Evolutionary conservation across 2,329 filamentous ascomycete genomes (phyloP), one percentile per base, ranked within the genome.

Genomic region (Furcasterigmium furcatum): DNA sequence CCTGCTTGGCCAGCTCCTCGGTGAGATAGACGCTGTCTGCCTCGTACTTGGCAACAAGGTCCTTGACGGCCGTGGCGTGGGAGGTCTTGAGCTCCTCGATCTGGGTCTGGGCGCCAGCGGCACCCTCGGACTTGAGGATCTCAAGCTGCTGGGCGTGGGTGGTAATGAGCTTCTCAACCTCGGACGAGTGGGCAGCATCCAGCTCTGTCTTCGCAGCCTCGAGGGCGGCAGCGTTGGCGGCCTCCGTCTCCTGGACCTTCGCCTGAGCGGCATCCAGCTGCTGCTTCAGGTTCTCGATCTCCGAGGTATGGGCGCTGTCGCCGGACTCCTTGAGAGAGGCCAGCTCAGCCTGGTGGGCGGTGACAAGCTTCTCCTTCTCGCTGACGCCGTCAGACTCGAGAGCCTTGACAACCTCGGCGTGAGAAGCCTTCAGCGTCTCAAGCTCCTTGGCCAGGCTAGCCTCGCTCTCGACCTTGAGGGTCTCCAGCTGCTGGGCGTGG

Each of bases 401-500:
- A 1, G 60, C 54, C 20, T 72, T 65, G 18, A 80, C 39, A 14
- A 65, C 56, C 41, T 66, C 64, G 14, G 61, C 62, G 50, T 81
- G 77, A 1, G 68, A 63, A 14, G 66, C 58, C 58, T 72, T 66
- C 19, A 77, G 64, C 1, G 57, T 54, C 43, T 67, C 65, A 22
- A 77, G 52, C 48, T 76, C 67, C 47, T 63, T 64, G 14, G 64
- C 58, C 21, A 74, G 58, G 12, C 58, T 47, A 12, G 61, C 60
- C 41, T 70, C 63, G 47, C 70, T 66, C 50, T 77, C 67, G 10
- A 54, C 56, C 57, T 73, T 73, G 29, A 70, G 54, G 3, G 67
- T 57, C 45, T 72, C 67, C 3, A 77, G 61, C 49, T 79, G 67
- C 52, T 76, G 67, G 2, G 73, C 72, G 52, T 83, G 79, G 52